Evolutionary conservation across 106 monocot genomes (phyloP).

Genomic region (Dioscorea dumetorum): DNA sequence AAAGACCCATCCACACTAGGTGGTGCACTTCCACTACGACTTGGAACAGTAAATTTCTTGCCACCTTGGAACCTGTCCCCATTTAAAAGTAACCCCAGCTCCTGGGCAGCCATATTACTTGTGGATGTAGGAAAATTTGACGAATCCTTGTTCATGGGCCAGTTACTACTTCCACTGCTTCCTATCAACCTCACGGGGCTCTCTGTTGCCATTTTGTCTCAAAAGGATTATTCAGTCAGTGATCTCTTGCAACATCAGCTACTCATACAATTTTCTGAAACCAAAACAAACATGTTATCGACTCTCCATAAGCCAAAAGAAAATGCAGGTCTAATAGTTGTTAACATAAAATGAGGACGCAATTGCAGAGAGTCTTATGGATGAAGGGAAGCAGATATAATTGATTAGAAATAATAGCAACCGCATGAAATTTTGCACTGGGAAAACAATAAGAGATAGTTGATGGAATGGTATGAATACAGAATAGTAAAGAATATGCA

Average conservation of each 20-base stretch:
- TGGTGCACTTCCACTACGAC: slow-evolving; percentile 89
- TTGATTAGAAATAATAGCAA: no score
- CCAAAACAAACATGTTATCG: background rate
- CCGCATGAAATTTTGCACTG: no score
- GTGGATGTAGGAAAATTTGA: slow-evolving; percentile 27
- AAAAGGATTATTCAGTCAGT: background rate
- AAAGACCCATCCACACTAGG: slow-evolving; percentile 90
- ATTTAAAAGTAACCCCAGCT: slow-evolving; percentile 41
- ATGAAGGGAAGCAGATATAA: no score
- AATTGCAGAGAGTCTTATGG: no score
- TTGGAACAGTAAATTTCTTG: slow-evolving; percentile 41
- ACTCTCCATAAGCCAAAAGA: no score
- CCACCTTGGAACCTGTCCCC: slow-evolving; percentile 25
- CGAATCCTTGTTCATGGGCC: slow-evolving; percentile 34
- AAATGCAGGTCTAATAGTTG: no score
- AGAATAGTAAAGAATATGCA: no score
- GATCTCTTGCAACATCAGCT: slow-evolving; percentile 6
- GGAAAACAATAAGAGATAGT: no score
- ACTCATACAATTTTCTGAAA: slow-evolving; percentile 2
- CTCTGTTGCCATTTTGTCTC: slow-evolving; percentile 65
- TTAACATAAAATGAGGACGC: no score
- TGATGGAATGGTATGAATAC: no score
- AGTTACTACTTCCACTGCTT: slow-evolving; percentile 33
- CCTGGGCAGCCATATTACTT: slow-evolving; percentile 28
- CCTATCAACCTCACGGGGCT: slow-evolving; percentile 55